These are phyloP conservation scores for Penicillium sp. DNA, from an alignment of 2,329 filamentous ascomycete genomes.

Conservation along the genomic window DNA sequence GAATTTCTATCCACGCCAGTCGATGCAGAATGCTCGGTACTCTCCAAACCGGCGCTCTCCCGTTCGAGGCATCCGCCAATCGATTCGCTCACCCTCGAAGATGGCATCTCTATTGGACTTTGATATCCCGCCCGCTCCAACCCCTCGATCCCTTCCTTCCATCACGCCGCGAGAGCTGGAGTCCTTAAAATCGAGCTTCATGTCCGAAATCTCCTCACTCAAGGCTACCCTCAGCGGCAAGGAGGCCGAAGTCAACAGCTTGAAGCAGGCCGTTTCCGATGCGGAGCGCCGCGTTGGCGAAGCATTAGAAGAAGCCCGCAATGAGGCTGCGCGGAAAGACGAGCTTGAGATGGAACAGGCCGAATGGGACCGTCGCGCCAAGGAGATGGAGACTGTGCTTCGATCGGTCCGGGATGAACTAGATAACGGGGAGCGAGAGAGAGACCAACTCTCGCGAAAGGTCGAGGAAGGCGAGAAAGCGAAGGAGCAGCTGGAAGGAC, in stretches of 20 bases:
- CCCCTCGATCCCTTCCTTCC: constrained; percentile 85
- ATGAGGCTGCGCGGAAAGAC: constrained; percentile 71
- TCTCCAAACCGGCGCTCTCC: constrained; percentile 49
- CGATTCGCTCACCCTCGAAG: constrained; percentile 50
- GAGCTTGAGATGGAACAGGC: constrained; percentile 73
- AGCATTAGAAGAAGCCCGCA: constrained; percentile 78
- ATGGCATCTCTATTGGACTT: constrained; percentile 81
- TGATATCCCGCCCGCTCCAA: constrained; percentile 90
- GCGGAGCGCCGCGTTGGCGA: constrained; percentile 90
- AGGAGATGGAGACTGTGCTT: constrained; percentile 82
- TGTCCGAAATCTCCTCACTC: constrained; percentile 92
- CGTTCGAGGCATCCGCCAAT: constrained; percentile 41
- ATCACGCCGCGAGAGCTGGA: constrained; percentile 92
- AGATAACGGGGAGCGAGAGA: constrained; percentile 73
- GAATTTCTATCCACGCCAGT: constrained; percentile 56
- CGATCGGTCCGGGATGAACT: constrained; percentile 81
- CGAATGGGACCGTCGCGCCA: constrained; percentile 79
- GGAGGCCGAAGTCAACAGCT: constrained; percentile 83
- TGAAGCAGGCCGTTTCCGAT: constrained; percentile 85
- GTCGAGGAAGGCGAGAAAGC: constrained; percentile 73
- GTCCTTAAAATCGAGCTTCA: constrained; percentile 83
- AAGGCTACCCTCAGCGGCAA: constrained; percentile 89
- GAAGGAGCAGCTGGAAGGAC: constrained; percentile 49
- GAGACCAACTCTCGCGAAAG: constrained; percentile 74
- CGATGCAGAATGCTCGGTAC: constrained; percentile 40